phyloP scores from a whole-genome alignment of 148 eudicot species.

The Vaccinium vitisidaea region DNA sequence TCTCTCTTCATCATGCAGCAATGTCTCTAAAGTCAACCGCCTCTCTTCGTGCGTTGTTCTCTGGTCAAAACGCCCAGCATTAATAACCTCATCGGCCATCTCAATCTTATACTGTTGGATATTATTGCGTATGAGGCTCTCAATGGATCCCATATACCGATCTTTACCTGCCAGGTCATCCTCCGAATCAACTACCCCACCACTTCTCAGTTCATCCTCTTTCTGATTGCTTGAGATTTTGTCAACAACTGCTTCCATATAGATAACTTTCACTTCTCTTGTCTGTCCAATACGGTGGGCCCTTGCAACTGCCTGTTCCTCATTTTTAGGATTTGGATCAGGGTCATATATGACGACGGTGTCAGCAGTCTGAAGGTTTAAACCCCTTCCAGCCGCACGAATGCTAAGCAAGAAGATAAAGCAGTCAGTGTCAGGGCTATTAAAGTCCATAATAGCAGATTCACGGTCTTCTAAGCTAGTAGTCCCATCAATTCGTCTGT shows the following conservation, averaged over 20 bases:
- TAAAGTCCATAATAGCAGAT: conserved; percentile 91
- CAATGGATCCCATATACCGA: conserved; percentile 93
- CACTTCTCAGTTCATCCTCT: conserved; percentile 84
- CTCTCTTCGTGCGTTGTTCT: conserved; percentile 98
- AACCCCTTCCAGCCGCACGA: conserved; percentile 97
- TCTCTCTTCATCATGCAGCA: conserved; percentile 95
- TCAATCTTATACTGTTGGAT: conserved; percentile 98
- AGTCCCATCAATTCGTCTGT: conserved; percentile 91
- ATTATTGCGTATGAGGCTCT: conserved; percentile 87
- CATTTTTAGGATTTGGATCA: conserved; percentile 98
- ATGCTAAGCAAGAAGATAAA: conserved; percentile 96
- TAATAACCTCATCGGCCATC: conserved; percentile 99
- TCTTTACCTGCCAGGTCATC: conserved; percentile 99
- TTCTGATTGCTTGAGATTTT: conserved; percentile 88
- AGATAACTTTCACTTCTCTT: conserved; percentile 96
- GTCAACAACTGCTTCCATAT: conserved; percentile 97
- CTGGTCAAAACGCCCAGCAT: conserved; percentile 99
- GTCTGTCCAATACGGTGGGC: conserved; percentile 98
- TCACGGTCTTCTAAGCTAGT: conserved; percentile 97
- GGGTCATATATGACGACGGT: conserved; percentile 97
- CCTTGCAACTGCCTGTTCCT: conserved; percentile 99
- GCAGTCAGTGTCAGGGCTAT: conserved; percentile 72
- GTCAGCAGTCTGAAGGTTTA: conserved; percentile 96
- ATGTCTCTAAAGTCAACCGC: conserved; percentile 85
- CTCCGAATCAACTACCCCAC: conserved; percentile 75